These are phyloP conservation scores for Castanea mollissima DNA, from an alignment of 306 rosid genomes.

Conservation along the genomic window DNA sequence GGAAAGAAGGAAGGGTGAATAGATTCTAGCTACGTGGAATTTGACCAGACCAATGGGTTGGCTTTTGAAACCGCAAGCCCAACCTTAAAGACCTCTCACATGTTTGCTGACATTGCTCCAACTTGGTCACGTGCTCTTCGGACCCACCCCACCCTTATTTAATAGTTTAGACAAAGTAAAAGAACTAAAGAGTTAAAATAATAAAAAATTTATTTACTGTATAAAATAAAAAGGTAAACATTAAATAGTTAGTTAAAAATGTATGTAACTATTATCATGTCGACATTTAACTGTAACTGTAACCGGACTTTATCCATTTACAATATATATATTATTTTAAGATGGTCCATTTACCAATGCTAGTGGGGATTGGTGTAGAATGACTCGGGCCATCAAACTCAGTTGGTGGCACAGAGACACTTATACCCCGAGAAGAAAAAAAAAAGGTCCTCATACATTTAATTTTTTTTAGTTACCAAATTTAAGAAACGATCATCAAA, in stretches of 20 bases:
- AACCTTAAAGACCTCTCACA: conserved; percentile 58
- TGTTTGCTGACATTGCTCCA: conserved; percentile 75
- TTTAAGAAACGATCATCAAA: no score
- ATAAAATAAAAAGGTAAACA: background rate
- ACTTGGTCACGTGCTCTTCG: conserved; percentile 72
- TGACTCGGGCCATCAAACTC: conserved; percentile 31
- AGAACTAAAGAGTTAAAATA: background rate
- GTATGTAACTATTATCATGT: conserved; percentile 2
- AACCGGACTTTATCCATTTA: conserved; percentile 45
- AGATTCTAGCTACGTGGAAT: conserved; percentile 46
- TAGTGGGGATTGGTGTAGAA: conserved; percentile 58
- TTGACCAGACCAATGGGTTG: conserved; percentile 40
- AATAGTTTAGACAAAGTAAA: background rate
- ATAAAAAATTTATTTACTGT: background rate
- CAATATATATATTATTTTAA: background rate
- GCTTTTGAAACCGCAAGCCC: conserved; percentile 13
- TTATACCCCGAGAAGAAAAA: no score
- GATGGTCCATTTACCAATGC: conserved; percentile 25
- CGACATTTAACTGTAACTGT: conserved; percentile 28
- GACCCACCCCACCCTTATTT: conserved; percentile 31
- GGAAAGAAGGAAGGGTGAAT: conserved; percentile 3
- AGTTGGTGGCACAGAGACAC: background rate
- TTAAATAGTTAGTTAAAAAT: background rate
- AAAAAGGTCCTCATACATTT: no score
- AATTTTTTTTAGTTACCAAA: no score